Evolutionary conservation across 768 basidiomycete species (phyloP), one percentile per base, ranked within the genome.

Genomic region (Xanthoconium purpureum): DNA sequence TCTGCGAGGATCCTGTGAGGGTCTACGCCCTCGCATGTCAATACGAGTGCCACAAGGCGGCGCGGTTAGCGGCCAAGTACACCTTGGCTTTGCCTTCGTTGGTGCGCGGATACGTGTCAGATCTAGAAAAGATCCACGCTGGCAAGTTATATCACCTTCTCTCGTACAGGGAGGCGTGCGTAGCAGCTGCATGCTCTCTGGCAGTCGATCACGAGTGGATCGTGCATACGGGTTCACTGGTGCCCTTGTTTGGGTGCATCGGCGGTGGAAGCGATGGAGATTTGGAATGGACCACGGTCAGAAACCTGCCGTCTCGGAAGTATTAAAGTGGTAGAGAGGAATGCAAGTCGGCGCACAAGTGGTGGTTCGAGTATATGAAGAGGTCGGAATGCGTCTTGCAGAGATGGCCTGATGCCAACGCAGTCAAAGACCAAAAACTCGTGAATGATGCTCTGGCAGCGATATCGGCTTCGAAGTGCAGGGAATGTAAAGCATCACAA

Each of bases 281-380:
- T 11, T 3, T 32, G 18, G 53, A 9, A n/a, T 20, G 18, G n/a
- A 55, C 51, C 28, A 8, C 17, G 1, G 13, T 63, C 36, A 60
- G 35, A 17, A 0, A 8, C 14, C 24, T 13, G 3, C 47, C 55
- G 5, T 66, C 57, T 24, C 38, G 30, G 12, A 55, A 44, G 50
- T 44, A 62, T 33, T 55, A 1, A 32, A 5, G 0, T 0, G 54
- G 61, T 17, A 55, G 55, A 45, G 3, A 8, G 24, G 54, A 57
- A 29, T 0, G 0, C 1, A 8, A 52, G 12, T 15, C 14, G 1
- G 52, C 55, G 45, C 59, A 66, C 32, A 35, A 0, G 1, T 66
- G 58, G 64, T 65, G 61, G 64, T 0, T 38, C 1, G 42, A 60
- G 14, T 66, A 60, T 18, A 58, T 58, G 62, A 58, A 7, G 18